A percentile compares a stretch with the other conserved stretches of the same genome.
These are phyloP conservation scores for Boletus barrowsii DNA, from an alignment of 768 basidiomycete genomes.

Conservation along the genomic window DNA sequence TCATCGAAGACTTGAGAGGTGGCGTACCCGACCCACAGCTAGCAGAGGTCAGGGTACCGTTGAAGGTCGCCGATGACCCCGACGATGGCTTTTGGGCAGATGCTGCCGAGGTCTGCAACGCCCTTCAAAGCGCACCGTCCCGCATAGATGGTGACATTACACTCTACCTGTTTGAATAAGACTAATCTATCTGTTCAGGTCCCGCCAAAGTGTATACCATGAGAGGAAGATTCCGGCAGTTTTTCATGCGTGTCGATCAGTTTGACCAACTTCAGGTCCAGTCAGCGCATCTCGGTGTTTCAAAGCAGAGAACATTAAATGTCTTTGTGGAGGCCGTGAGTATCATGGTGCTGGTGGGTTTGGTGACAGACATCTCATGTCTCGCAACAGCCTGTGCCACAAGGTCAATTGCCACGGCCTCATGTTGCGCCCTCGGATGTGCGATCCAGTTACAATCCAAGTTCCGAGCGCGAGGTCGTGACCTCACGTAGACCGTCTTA, in stretches of 20 bases:
- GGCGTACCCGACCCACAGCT: slow-evolving; percentile 54
- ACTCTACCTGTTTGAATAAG: neutral
- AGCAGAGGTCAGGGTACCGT: slow-evolving; percentile 62
- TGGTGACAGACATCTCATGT: slow-evolving; percentile 6
- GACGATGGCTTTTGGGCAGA: slow-evolving; percentile 70
- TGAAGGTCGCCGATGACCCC: slow-evolving; percentile 45
- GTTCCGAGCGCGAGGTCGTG: slow-evolving; percentile 19
- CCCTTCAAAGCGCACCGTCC: slow-evolving; percentile 58
- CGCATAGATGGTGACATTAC: slow-evolving; percentile 57
- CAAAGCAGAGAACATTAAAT: slow-evolving; percentile 51
- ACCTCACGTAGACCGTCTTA: slow-evolving; percentile 8
- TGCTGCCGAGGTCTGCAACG: slow-evolving; percentile 56
- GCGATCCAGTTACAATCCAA: slow-evolving; percentile 10
- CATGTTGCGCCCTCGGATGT: slow-evolving; percentile 6
- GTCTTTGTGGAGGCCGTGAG: slow-evolving; percentile 59
- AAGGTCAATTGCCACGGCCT: slow-evolving; percentile 28
- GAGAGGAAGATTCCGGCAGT: slow-evolving; percentile 67
- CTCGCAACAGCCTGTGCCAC: slow-evolving; percentile 20
- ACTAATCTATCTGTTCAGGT: slow-evolving; percentile 36
- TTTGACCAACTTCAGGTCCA: slow-evolving; percentile 48
- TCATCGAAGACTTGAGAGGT: slow-evolving; percentile 62
- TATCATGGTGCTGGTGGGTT: neutral
- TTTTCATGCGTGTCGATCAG: slow-evolving; percentile 59
- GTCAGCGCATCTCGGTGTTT: slow-evolving; percentile 56
- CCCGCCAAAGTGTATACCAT: slow-evolving; percentile 64